These are phyloP conservation scores for Gaeumannomyces tritici DNA, from an alignment of 2,329 filamentous ascomycete species.

Conservation along the genomic window DNA sequence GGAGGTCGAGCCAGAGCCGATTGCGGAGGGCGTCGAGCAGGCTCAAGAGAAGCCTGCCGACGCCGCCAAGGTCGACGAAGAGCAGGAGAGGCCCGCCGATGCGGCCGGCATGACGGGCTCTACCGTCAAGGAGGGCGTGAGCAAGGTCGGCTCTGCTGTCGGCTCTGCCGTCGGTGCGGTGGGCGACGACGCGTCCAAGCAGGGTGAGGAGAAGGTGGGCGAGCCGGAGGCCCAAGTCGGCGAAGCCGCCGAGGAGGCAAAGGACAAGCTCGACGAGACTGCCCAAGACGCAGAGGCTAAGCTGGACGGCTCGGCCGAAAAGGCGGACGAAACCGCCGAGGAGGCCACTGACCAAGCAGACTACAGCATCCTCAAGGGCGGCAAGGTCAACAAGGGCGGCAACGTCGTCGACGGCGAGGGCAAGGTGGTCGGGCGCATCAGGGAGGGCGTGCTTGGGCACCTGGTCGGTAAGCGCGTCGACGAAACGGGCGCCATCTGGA, in stretches of 20 bases:
- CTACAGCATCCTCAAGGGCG: conserved; percentile 38
- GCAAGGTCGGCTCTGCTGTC: conserved; percentile 6
- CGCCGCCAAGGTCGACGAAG: conserved; percentile 2
- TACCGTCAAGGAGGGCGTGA: not conserved
- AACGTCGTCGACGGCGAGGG: conserved; percentile 46
- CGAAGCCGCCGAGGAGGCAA: conserved; percentile 4
- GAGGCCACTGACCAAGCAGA: conserved; percentile 25
- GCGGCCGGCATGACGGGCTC: conserved; percentile 1
- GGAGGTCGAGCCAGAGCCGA: conserved; percentile 8
- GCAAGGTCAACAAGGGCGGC: conserved; percentile 49
- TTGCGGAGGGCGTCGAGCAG: conserved; percentile 7
- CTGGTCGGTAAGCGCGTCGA: conserved; percentile 56
- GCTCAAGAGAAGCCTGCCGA: conserved; percentile 6
- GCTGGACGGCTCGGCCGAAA: conserved; percentile 7
- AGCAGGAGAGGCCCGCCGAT: not conserved
- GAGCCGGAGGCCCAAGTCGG: conserved; percentile 6
- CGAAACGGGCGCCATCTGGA: conserved; percentile 61
- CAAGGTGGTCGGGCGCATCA: conserved; percentile 49
- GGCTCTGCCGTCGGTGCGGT: conserved; percentile 11
- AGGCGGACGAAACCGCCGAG: conserved; percentile 5
- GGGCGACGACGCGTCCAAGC: conserved; percentile 10
- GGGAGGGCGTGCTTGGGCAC: conserved; percentile 53
- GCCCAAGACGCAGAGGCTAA: conserved; percentile 10
- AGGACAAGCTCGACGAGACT: conserved; percentile 9
- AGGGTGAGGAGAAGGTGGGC: conserved; percentile 7